Base-by-base conservation (phyloP, 2,329 filamentous ascomycete species). In the Cladophialophora yegresii region DNA sequence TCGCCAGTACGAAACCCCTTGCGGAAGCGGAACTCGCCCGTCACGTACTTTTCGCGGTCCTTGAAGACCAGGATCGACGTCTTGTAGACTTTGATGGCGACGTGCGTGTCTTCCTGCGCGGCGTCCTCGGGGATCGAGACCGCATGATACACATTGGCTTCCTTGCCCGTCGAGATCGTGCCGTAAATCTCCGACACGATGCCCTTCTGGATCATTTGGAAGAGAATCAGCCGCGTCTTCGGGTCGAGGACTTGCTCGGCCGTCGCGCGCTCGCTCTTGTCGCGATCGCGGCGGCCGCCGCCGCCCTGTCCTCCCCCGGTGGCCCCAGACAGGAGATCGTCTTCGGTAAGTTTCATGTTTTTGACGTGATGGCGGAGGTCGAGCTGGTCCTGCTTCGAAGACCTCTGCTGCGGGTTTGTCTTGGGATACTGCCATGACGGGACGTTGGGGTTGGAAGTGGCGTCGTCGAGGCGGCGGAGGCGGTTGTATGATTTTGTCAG, bases 41-140 rank as follows among this genome's bases (percentile, higher is more conserved):
- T 90, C 67, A 99, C 95, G 77, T 99, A 99, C 73, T 92, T 89
- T 78, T 97, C 93, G 64, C 95, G 86, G 78, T 99, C 95, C 80
- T 98, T 98, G 86, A 99, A 99, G 26, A 96, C 92, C 33, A 99
- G 81, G 69, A 99, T 99, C 61, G 91, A 90, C 7, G 95, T 99
- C 84, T 99, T 99, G 86, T 99, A 99, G 57, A 99, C 91, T 80
- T 99, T 99, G 82, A 98, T 92, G 12, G 95, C 95, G 55, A 92
- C 87, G 73, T 96, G 91, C 0, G 87, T 78, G 2, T 75, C 71
- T 45, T 81, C 81, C 7, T 84, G 76, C 23, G 75, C 78, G 9
- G 84, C 83, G 6, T 86, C 78, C 4, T 81, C 77, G 2, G 83
- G 81, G 0, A 86, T 81, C 2, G 87, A 84, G 10, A 96, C 84